Base-by-base conservation (phyloP, 163 green algal species). In the Prototheca wickerhamii region DNA sequence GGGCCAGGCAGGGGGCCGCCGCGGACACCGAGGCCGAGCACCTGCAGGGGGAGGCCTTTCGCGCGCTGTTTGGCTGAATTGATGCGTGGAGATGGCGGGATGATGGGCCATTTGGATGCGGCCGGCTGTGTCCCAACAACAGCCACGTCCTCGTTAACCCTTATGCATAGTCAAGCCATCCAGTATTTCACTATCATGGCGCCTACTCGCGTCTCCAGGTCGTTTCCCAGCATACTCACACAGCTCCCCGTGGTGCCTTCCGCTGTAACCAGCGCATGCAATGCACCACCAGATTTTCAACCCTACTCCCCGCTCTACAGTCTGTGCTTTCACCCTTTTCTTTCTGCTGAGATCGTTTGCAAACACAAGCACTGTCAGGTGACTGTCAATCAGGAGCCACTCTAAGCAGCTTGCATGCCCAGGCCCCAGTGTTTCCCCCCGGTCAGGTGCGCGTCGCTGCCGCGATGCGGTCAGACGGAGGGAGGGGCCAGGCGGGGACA, bases 51-150 rank as follows among this genome's bases (percentile, higher is more conserved):
- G 70, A 76, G 18, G 57, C 67, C 0, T 72, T 66, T 10, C 42
- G 56, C 2, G 58, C 58, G 1, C 40, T 76, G 37, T 76, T 76
- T 54, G 64, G 63, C 25, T 61, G 68, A 65, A 42, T 8, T 29
- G 46, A 10, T 10, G 5, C 10, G 46, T 17, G 20, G 18, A 28
- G 15, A 17, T 25, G 15, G 8, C 37, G 46, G 46, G 46, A 8
- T 46, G 30, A 34, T 26, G 5, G 15, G 15, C 7, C 44, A 26
- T 17, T 58, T 34, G n/a, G 1, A 58, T 43, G 54, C 26, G 33
- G 2, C 29, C 10, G 15, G 34, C 55, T 31, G 12, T 12, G 8
- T 46, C 10, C 37, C n/a, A n/a, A n/a, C n/a, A n/a, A 46, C 8
- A 46, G 12, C 37, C 37, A 46, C 8, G 37, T 46, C 37, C 37